Base-by-base conservation (phyloP, 2,329 filamentous ascomycete genomes). In the Elsinoe fawcettii region DNA sequence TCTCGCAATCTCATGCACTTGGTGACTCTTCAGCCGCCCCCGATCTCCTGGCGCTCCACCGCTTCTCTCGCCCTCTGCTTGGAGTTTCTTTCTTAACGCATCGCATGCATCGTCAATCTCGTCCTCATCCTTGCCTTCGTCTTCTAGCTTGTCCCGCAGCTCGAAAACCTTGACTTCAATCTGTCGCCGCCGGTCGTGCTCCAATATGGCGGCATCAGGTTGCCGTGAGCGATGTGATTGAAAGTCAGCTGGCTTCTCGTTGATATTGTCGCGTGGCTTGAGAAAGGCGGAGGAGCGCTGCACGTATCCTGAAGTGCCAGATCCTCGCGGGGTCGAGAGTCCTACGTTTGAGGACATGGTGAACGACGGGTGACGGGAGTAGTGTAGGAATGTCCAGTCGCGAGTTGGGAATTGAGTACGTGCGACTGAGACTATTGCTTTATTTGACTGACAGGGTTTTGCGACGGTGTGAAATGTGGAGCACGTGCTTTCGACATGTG, bases 261-360 rank as follows among this genome's bases (percentile, higher is more conserved):
- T 59, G 36, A 84, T 82, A 66, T 83, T 81, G 74, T 95, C 90
- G 74, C 92, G 90, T 27, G 88, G 90, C 69, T 81, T 84, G 65
- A 96, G 84, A 69, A 92, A 85, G 16, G 93, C 93, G 34, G 90
- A 83, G 76, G 97, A 99, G 72, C 90, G 89, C 74, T 97, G 92
- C 58, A 99, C 92, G 71, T 97, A 97, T 69, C 93, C 93, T 1
- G 92, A 97, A 58, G 93, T 99, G 49, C 93, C 93, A 69, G 88
- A 95, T 64, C 93, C 93, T 67, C 93, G 86, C 2, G 93, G 93
- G 3, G 93, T 99, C 58, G 87, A 85, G 66, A 99, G 89, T 58
- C 93, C 95, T 68, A 99, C 93, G 76, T 99, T 99, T 63, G 93
- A 90, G 60, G 91, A 93, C 93, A 97, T 97, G 32, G 27, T 58